phyloP scores from a whole-genome alignment of 2,329 filamentous ascomycete species.

The Zymoseptoria crescenta region DNA sequence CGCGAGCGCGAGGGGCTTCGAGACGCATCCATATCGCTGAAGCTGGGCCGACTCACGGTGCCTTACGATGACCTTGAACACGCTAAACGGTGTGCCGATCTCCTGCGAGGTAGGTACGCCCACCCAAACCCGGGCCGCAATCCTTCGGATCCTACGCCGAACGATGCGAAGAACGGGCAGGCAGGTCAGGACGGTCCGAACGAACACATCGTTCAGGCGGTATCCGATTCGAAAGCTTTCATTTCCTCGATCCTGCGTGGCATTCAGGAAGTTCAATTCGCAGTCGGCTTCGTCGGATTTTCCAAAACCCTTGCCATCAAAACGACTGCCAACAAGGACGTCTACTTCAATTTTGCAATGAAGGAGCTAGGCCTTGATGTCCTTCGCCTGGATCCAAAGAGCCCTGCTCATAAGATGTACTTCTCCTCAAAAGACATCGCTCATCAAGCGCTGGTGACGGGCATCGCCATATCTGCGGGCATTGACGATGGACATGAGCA shows the following conservation, averaged over 20 bases:
- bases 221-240: constrained; percentile 90
- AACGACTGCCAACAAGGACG: constrained; percentile 58
- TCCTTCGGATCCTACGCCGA: constrained; percentile 53
- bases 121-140: constrained; percentile 26
- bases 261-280: constrained; percentile 94
- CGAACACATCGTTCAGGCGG: constrained; percentile 67
- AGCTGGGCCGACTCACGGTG: constrained; percentile 81
- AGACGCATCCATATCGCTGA: constrained; percentile 83
- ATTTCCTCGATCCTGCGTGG: constrained; percentile 81
- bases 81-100: constrained; percentile 51
- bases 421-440: constrained; percentile 88
- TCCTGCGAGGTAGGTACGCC: constrained; percentile 35
- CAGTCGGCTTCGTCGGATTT: constrained; percentile 80
- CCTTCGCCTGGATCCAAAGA: constrained; percentile 82
- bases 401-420: constrained; percentile 95
- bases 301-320: constrained; percentile 69
- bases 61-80: constrained; percentile 77
- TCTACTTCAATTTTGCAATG: constrained; percentile 82
- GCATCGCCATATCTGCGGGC: constrained; percentile 84
- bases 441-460: constrained; percentile 86
- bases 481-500: constrained; percentile 83
- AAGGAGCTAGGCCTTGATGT: constrained; percentile 94
- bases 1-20: constrained; percentile 77
- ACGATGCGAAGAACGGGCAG: constrained; percentile 66
- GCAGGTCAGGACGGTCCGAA: constrained; percentile 59